Conservation (phyloP, 108 stramenopile genomes). For the Fragilaria radians region DNA sequence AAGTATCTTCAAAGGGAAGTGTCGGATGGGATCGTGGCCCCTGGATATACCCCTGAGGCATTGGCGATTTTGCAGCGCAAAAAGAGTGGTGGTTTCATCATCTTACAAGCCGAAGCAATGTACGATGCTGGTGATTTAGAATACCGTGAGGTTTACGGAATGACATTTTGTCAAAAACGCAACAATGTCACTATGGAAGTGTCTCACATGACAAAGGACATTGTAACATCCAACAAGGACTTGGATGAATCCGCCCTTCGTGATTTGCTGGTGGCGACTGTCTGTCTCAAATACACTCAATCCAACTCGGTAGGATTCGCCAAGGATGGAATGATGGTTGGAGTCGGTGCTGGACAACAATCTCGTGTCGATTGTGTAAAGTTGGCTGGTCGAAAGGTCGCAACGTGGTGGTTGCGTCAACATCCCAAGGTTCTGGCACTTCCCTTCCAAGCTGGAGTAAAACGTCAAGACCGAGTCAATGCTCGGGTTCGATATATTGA, state of each 20-base stretch:
- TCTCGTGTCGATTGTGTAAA: conserved; percentile 99
- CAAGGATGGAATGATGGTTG: conserved; percentile 98
- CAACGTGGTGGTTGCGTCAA: conserved; percentile 95
- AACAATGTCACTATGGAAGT: conserved; percentile 82
- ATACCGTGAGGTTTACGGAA: conserved; percentile 98
- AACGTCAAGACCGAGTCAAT: conserved; percentile 97
- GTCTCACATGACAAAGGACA: conserved; percentile 67
- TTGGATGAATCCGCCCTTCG: conserved; percentile 86
- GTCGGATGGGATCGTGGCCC: conserved; percentile 98
- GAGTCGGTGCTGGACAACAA: conserved; percentile 99
- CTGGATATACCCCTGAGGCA: conserved; percentile 94
- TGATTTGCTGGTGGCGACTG: conserved; percentile 95
- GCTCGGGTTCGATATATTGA: conserved; percentile 98
- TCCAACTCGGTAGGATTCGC: conserved; percentile 95
- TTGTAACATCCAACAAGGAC: conserved; percentile 36
- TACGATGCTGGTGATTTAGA: conserved; percentile 83
- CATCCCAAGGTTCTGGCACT: conserved; percentile 95
- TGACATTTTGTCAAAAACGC: conserved; percentile 93
- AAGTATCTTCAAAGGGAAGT: conserved; percentile 93
- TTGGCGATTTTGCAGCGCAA: conserved; percentile 91
- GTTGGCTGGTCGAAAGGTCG: conserved; percentile 96
- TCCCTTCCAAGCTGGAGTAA: conserved; percentile 89
- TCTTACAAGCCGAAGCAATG: conserved; percentile 82
- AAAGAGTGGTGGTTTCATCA: conserved; percentile 98
- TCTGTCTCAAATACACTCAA: conserved; percentile 99